phyloP scores from a whole-genome alignment of 768 basidiomycete genomes.

The Myochromella boudieri region DNA sequence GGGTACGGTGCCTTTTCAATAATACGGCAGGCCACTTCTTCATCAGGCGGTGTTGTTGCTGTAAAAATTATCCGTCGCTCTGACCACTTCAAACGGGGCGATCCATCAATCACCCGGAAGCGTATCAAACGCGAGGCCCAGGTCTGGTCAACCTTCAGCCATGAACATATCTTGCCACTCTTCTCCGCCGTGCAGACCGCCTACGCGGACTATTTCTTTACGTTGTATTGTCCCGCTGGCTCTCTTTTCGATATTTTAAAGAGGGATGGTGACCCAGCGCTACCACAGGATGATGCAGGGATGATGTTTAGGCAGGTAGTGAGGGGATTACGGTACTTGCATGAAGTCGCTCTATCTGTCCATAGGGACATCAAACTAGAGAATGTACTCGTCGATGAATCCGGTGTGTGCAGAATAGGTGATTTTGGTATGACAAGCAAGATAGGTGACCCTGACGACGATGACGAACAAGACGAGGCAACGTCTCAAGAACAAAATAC shows the following conservation, averaged over 20 bases:
- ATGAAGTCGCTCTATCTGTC: constrained; percentile 72
- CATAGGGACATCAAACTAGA: constrained; percentile 98
- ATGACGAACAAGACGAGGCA: constrained; percentile 34
- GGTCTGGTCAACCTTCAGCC: constrained; percentile 74
- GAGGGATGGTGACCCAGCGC: constrained; percentile 62
- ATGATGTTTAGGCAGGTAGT: constrained; percentile 88
- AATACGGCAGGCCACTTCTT: constrained; percentile 65
- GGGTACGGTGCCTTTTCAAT: constrained; percentile 83
- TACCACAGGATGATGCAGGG: constrained; percentile 77
- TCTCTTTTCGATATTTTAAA: constrained; percentile 83
- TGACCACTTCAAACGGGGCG: constrained; percentile 51
- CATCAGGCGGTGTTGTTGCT: constrained; percentile 69
- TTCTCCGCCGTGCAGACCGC: constrained; percentile 60
- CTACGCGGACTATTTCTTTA: constrained; percentile 79
- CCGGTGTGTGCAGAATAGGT: constrained; percentile 79
- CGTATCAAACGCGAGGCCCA: constrained; percentile 69
- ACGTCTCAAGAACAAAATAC: constrained; percentile 21
- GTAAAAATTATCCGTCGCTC: constrained; percentile 78
- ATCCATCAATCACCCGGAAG: constrained; percentile 47
- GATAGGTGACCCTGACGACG: constrained; percentile 49
- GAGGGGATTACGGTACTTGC: constrained; percentile 78
- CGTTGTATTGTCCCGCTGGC: constrained; percentile 80
- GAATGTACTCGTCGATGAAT: constrained; percentile 91
- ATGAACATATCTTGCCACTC: constrained; percentile 86
- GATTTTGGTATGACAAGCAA: constrained; percentile 83